Conservation (phyloP, 2,329 filamentous ascomycete species). For the Colletotrichum spaethianum region DNA sequence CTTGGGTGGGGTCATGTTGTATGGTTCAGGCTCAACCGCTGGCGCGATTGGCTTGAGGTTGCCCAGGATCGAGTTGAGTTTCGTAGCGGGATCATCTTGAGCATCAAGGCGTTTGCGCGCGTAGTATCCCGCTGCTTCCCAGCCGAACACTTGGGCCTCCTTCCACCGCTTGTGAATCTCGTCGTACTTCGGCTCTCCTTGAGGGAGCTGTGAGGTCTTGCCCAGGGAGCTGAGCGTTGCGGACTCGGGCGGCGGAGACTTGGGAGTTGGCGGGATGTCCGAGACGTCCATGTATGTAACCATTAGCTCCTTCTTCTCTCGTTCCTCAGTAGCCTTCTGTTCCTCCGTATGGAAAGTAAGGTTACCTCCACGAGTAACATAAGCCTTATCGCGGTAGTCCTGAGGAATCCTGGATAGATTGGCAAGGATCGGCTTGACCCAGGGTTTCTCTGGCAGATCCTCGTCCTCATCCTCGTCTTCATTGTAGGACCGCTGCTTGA, state of each 20-base stretch:
- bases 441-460: constrained; percentile 66
- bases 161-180: constrained; percentile 66
- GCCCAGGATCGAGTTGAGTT: constrained; percentile 58
- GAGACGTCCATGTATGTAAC: constrained; percentile 68
- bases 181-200: constrained; percentile 57
- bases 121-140: constrained; percentile 57
- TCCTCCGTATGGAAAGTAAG: constrained; percentile 67
- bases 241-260: constrained; percentile 63
- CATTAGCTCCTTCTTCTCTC: constrained; percentile 73
- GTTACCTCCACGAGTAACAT: constrained; percentile 67
- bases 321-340: constrained; percentile 68
- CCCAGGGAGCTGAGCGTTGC: constrained; percentile 43
- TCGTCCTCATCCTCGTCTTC: constrained; percentile 70
- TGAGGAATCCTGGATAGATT: constrained; percentile 64
- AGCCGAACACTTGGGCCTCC: constrained; percentile 62
- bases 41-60: constrained; percentile 38
- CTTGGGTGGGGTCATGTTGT: constrained; percentile 42
- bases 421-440: constrained; percentile 63
- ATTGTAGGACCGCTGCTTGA: constrained; percentile 67
- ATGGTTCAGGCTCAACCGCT: constrained; percentile 33
- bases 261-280: constrained; percentile 70
- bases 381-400: constrained; percentile 63
- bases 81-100: constrained; percentile 53
- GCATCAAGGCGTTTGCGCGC: constrained; percentile 60
- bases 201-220: constrained; percentile 55